Conservation (phyloP, 345 rosid genomes). For the Pistacia integerrima region DNA sequence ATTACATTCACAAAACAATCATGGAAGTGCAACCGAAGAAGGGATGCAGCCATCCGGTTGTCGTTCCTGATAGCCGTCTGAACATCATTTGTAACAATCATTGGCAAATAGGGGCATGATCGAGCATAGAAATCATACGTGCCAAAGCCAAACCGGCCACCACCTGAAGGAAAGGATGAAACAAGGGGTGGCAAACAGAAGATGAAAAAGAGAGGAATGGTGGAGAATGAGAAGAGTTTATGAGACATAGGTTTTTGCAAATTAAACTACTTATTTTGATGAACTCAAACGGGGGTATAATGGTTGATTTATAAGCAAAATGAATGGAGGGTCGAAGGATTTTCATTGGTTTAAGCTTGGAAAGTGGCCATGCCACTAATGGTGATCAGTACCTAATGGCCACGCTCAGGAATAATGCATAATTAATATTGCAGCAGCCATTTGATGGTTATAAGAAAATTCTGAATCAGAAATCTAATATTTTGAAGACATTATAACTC, state of each 20-base stretch:
- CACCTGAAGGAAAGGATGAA: constrained; percentile 12
- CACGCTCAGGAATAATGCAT: constrained; percentile 16
- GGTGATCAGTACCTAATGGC: constrained; percentile 28
- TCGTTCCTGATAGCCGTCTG: constrained; percentile 64
- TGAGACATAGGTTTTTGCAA: constrained; percentile 26
- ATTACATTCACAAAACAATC: constrained; percentile 85
- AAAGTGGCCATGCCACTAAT: constrained; percentile 45
- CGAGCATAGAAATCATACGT: constrained; percentile 40
- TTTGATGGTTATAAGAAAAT: background rate
- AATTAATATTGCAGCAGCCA: background rate
- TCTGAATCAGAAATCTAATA: background rate
- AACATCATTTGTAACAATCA: constrained; percentile 65
- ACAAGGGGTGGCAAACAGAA: constrained; percentile 21
- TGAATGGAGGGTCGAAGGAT: constrained; percentile 1
- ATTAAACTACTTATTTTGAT: background rate
- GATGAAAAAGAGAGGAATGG: constrained; percentile 11
- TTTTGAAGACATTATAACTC: background rate
- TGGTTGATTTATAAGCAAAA: constrained; percentile 33
- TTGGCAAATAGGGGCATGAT: constrained; percentile 67
- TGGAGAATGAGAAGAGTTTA: constrained; percentile 22
- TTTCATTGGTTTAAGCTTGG: constrained; percentile 29
- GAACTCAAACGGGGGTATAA: background rate
- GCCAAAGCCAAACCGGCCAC: constrained; percentile 32
- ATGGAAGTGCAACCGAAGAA: constrained; percentile 84
- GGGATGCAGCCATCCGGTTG: constrained; percentile 78